Evolutionary conservation across 139 green algal species (phyloP).

Genomic region (Chlorella vulgaris): DNA sequence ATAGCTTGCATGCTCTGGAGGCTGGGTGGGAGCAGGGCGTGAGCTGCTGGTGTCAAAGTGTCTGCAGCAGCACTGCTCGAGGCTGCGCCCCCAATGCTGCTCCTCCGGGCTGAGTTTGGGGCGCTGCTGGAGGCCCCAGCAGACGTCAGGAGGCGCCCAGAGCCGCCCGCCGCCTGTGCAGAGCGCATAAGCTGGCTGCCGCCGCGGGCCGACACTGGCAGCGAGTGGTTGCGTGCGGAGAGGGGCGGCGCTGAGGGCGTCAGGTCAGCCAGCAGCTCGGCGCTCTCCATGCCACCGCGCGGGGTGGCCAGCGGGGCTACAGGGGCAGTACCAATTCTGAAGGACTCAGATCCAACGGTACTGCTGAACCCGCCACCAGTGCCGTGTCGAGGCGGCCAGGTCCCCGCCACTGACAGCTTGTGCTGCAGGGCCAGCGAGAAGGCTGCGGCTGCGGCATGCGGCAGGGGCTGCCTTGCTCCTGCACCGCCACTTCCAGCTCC

Average conservation of each 20-base stretch:
- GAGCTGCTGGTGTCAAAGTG: not conserved
- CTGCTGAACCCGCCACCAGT: too few relatives aligned
- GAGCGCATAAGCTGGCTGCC: not conserved
- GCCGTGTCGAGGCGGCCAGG: too few relatives aligned
- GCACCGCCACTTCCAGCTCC: not conserved
- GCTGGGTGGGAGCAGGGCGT: not conserved
- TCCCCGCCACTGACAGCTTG: too few relatives aligned
- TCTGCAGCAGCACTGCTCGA: not conserved
- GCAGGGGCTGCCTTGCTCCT: not conserved
- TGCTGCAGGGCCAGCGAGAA: too few relatives aligned
- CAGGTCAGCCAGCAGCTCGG: not conserved
- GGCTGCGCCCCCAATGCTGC: not conserved
- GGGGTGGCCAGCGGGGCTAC: not conserved
- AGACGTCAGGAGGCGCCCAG: not conserved
- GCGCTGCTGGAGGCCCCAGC: not conserved
- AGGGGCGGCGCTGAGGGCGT: conserved; percentile 1
- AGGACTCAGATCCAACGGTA: not conserved
- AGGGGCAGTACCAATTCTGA: conserved; percentile 3
- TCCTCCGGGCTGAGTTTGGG: not conserved
- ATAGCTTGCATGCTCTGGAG: not conserved
- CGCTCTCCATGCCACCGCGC: not conserved
- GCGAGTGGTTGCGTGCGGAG: not conserved
- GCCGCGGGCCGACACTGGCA: not conserved
- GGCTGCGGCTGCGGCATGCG: not conserved
- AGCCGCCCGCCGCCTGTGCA: not conserved